A percentile compares a stretch with the other conserved stretches of the same genome.
Conservation (phyloP, 495 filamentous ascomycete species). For the Pyronema domesticum region DNA sequence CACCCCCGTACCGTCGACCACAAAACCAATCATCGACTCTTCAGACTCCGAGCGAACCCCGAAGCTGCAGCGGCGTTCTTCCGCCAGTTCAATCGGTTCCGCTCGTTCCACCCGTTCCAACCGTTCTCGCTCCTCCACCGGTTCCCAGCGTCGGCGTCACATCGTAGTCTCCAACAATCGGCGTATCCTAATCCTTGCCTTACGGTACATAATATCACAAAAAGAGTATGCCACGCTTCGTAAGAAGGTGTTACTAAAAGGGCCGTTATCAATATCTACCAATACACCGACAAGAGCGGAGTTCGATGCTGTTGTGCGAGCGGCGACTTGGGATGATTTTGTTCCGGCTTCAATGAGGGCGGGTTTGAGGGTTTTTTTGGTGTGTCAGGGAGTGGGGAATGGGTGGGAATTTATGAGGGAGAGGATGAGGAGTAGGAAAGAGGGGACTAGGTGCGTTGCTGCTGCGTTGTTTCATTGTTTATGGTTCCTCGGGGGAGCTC, state of each 20-base stretch:
- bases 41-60: not conserved
- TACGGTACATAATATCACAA: slow-evolving; percentile 19
- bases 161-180: slow-evolving; percentile 2
- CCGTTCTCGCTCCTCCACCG: not conserved
- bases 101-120: not conserved
- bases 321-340: slow-evolving; percentile 14
- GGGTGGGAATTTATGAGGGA: slow-evolving; percentile 9
- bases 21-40: too few relatives aligned
- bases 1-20: too few relatives aligned
- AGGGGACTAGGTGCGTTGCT: slow-evolving; percentile 8
- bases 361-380: slow-evolving; percentile 21
- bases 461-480: not conserved
- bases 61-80: not conserved
- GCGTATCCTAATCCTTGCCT: slow-evolving; percentile 20
- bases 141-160: not conserved
- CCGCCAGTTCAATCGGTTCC: not conserved
- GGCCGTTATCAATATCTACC: slow-evolving; percentile 9
- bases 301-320: slow-evolving; percentile 16
- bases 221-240: slow-evolving; percentile 19
- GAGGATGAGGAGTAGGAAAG: slow-evolving; percentile 8
- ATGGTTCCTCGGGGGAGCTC: not conserved
- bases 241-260: slow-evolving; percentile 13
- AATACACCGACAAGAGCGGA: slow-evolving; percentile 15
- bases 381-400: slow-evolving; percentile 9
- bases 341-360: slow-evolving; percentile 19